phyloP scores from a whole-genome alignment of 2,329 filamentous ascomycete species.

The Periconia digitata region DNA sequence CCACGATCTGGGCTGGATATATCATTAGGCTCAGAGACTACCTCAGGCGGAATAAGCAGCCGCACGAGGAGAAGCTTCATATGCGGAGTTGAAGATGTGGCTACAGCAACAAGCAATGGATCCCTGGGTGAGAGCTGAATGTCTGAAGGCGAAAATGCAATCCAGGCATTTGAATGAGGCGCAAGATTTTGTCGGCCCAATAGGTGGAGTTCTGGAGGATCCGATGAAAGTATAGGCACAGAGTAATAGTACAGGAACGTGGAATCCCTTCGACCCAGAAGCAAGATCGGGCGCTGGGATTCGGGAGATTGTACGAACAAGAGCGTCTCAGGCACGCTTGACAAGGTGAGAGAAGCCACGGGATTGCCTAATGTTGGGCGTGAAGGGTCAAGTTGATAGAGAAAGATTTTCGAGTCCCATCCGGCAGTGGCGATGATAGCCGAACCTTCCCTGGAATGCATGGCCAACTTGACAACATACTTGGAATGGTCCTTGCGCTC shows the following conservation, averaged over 20 bases:
- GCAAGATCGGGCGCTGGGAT: slow-evolving; percentile 48
- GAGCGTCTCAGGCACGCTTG: slow-evolving; percentile 60
- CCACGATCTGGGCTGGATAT: slow-evolving; percentile 6
- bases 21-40: slow-evolving; percentile 5
- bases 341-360: slow-evolving; percentile 46
- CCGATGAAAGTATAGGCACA: slow-evolving; percentile 21
- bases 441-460: slow-evolving; percentile 36
- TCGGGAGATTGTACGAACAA: slow-evolving; percentile 56
- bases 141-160: slow-evolving; percentile 62
- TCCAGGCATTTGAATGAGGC: slow-evolving; percentile 65
- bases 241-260: slow-evolving; percentile 61
- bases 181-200: slow-evolving; percentile 63
- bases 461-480: slow-evolving; percentile 58
- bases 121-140: slow-evolving; percentile 59
- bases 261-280: slow-evolving; percentile 60
- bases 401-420: slow-evolving; percentile 60
- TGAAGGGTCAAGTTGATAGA: slow-evolving; percentile 49
- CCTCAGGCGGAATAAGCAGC: slow-evolving; percentile 53
- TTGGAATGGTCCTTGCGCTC: slow-evolving; percentile 60
- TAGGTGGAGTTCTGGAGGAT: slow-evolving; percentile 26
- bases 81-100: slow-evolving; percentile 61
- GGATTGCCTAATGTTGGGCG: slow-evolving; percentile 40
- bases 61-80: slow-evolving; percentile 65
- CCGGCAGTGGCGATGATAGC: slow-evolving; percentile 57
- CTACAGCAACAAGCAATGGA: slow-evolving; percentile 58